phyloP scores from a whole-genome alignment of 345 rosid genomes.

The Isatis tinctoria region DNA sequence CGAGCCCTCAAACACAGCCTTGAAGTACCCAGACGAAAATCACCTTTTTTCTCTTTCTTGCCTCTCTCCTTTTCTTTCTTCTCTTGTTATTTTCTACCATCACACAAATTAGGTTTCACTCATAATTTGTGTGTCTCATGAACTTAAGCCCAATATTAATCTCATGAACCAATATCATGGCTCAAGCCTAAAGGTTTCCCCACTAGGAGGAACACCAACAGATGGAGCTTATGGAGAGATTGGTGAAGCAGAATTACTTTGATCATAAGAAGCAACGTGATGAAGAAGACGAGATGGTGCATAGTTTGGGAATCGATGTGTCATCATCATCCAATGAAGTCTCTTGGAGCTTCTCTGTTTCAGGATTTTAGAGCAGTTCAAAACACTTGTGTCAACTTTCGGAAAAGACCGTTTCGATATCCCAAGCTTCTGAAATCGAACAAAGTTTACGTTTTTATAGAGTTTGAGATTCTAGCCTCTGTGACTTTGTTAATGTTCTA shows the following conservation, averaged over 20 bases:
- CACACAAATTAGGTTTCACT: too few species aligned
- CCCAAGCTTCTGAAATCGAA: background rate
- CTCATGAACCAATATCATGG: too few species aligned
- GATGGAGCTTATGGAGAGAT: constrained; percentile 87
- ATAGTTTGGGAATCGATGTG: constrained; percentile 54
- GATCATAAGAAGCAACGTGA: constrained; percentile 66
- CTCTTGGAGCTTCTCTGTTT: constrained; percentile 48
- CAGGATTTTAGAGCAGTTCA: constrained; percentile 74
- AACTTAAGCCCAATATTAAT: too few species aligned
- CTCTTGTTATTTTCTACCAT: too few species aligned
- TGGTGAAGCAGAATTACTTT: constrained; percentile 88
- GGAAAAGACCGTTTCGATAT: constrained; percentile 98
- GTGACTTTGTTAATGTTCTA: background rate
- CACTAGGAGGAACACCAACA: too few species aligned
- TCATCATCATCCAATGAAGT: constrained; percentile 25
- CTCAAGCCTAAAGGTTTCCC: too few species aligned
- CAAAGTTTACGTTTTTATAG: background rate
- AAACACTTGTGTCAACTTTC: constrained; percentile 75
- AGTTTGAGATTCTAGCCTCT: background rate
- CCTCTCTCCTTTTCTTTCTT: too few species aligned
- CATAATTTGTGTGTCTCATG: too few species aligned
- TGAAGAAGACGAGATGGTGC: constrained; percentile 61
- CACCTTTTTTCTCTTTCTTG: too few species aligned
- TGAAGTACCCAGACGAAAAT: too few species aligned
- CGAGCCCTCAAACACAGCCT: too few species aligned